Evolutionary conservation across 495 filamentous ascomycete genomes (phyloP), one percentile per base, ranked within the genome.

Genomic region (Cercophora newfieldiana): DNA sequence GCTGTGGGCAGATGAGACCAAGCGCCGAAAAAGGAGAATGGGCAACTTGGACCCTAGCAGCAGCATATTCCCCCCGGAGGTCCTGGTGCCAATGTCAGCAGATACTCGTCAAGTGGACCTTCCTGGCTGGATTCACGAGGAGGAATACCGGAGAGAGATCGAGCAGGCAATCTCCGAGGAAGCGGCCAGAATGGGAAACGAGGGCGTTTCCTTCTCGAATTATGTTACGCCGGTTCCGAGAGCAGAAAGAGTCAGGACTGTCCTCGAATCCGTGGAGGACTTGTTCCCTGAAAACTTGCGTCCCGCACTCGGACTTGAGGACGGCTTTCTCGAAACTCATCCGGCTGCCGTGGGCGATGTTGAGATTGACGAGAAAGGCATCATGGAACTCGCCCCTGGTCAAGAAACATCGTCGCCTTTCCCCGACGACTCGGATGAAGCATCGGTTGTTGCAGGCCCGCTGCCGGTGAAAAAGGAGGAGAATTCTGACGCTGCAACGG

Each of bases 1-100:
- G 4, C 75, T 99, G 19, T 99, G 95, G 95, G 88, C 87, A 75
- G 93, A 97, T 72, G 95, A 99, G 75, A 92, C 89, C 1, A 86
- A 85, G 49, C 86, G 95, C 55, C 87, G 94, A 33, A 93, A 91
- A 71, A 83, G 82, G 66, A 82, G 80, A 47, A 87, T 93, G 82
- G 86, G 87, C 16, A 77, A 89, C 25, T 68, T 73, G 3, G 81
- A 87, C 63, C 84, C 88, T 6, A 85, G 81, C 47, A 90, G 86
- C 68, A 92, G 85, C 68, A 90, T 91, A 0, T 96, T 96, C 72
- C 86, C 88, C 16, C 78, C 86, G 0, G 94, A 97, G 56, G 93
- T 87, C 1, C 70, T 97, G 64, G 82, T 94, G 16, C 91, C 92
- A 16, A 91, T 97, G 86, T 96, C 93, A 19, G 92, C 91, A 1